Base-by-base conservation (phyloP, 2,329 filamentous ascomycete species). In the Anthostomella pinea region DNA sequence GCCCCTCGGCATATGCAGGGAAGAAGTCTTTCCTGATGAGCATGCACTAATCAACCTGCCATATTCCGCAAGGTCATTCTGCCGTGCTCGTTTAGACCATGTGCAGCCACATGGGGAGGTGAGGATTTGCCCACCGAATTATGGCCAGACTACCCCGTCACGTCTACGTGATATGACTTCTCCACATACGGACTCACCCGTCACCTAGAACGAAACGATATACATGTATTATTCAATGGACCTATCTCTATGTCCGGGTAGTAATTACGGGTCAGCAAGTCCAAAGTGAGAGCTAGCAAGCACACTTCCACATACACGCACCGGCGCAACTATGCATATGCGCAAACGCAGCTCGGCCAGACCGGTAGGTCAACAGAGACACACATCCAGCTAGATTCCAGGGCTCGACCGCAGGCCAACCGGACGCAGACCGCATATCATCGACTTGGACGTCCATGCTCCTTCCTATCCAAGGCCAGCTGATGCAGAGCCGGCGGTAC, bases 11-110 rank as follows among this genome's bases (percentile, higher is more conserved):
- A 20, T 16, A 31, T 23, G 16, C 17, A 19, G 11, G 14, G 26
- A 22, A 27, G 16, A n/a, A 32, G 20, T 31, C 24, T 26, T 36
- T n/a, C 7, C 24, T 27, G 10, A 28, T 29, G 28, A 28, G 6
- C 24, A 28, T 16, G 17, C 16, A 13, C 18, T 20, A 10, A 24
- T 14, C 4, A 21, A 30, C 18, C 30, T 29, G 20, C 17, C 20
- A 32, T 21, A 39, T 41, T 38, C 36, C 41, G 41, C 43, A 32
- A 10, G 5, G 11, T n/a, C n/a, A n/a, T n/a, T n/a, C n/a, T n/a
- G n/a, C n/a, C n/a, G n/a, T n/a, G n/a, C n/a, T n/a, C n/a, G n/a
- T n/a, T n/a, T n/a, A n/a, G n/a, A n/a, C n/a, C n/a, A n/a, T n/a
- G n/a, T n/a, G n/a, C n/a, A n/a, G n/a, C n/a, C n/a, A n/a, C n/a